Evolutionary conservation across 2,329 filamentous ascomycete species (phyloP).

Genomic region (Neonectria magnoliae): DNA sequence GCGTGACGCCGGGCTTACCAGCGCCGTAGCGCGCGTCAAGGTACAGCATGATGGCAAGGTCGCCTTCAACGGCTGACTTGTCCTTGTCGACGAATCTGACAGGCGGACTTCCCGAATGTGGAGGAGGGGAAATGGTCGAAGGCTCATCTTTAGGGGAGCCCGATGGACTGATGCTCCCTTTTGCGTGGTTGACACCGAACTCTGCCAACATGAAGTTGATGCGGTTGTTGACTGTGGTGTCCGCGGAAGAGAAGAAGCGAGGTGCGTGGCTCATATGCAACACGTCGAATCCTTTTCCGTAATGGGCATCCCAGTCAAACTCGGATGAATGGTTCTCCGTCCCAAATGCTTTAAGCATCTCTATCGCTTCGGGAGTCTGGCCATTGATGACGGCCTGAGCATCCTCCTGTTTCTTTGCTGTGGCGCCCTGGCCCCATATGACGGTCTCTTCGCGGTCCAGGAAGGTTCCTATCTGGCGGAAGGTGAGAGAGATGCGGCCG

Average conservation of each 20-base stretch:
- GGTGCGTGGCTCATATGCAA: slow-evolving; percentile 69
- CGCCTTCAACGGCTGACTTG: slow-evolving; percentile 59
- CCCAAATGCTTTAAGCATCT: slow-evolving; percentile 82
- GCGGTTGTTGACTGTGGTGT: slow-evolving; percentile 59
- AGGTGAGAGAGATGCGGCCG: slow-evolving; percentile 90
- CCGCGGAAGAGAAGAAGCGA: slow-evolving; percentile 61
- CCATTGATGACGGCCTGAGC: slow-evolving; percentile 77
- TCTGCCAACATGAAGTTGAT: slow-evolving; percentile 62
- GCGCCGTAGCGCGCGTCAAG: slow-evolving; percentile 64
- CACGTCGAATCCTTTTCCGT: slow-evolving; percentile 87
- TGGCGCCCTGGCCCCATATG: slow-evolving; percentile 95
- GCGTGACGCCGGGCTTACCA: slow-evolving; percentile 38
- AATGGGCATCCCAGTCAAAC: slow-evolving; percentile 79
- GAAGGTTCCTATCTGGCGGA: slow-evolving; percentile 89
- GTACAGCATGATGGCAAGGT: slow-evolving; percentile 67
- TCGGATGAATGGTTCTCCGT: slow-evolving; percentile 79
- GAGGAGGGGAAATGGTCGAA: neutral
- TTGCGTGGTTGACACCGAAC: slow-evolving; percentile 57
- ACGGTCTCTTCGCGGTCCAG: slow-evolving; percentile 68
- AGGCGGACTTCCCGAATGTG: slow-evolving; percentile 21
- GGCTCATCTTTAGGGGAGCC: slow-evolving; percentile 1
- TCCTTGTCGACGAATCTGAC: slow-evolving; percentile 68
- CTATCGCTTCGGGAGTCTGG: slow-evolving; percentile 70
- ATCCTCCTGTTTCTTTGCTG: slow-evolving; percentile 67
- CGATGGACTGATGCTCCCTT: slow-evolving; percentile 52